Conservation (phyloP, 306 rosid genomes). For the Inga oerstediana region DNA sequence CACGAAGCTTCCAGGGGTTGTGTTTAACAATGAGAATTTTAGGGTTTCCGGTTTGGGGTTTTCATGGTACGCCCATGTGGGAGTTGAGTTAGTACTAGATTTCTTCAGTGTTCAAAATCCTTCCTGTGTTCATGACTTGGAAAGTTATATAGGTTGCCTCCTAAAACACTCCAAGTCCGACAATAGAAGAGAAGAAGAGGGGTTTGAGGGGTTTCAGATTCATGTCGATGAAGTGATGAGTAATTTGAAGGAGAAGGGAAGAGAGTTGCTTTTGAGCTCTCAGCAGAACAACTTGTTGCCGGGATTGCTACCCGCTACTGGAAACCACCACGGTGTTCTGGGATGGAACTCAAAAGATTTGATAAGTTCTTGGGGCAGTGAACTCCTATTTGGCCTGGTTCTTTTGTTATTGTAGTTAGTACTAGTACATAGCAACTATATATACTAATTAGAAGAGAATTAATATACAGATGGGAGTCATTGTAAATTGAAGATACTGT, state of each 20-base stretch:
- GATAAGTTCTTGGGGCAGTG: slow-evolving; percentile 37
- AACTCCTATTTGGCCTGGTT: slow-evolving; percentile 50
- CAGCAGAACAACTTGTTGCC: slow-evolving; percentile 45
- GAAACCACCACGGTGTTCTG: slow-evolving; percentile 21
- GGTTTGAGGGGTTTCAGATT: not conserved
- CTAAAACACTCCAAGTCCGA: slow-evolving; percentile 43
- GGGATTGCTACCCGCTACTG: slow-evolving; percentile 7
- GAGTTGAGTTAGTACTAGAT: slow-evolving; percentile 76
- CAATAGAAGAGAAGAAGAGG: not conserved
- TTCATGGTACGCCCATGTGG: slow-evolving; percentile 87
- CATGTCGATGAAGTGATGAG: slow-evolving; percentile 27
- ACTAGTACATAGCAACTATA: not conserved
- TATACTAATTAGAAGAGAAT: too few relatives aligned
- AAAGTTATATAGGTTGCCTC: slow-evolving; percentile 55
- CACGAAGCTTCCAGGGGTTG: slow-evolving; percentile 82
- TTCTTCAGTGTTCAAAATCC: slow-evolving; percentile 87
- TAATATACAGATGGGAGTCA: not conserved
- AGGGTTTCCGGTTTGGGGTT: slow-evolving; percentile 80
- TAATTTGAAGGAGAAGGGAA: slow-evolving; percentile 44
- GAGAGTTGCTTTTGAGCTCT: slow-evolving; percentile 35
- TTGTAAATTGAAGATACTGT: not conserved
- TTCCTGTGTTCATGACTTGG: slow-evolving; percentile 89
- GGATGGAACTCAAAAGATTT: slow-evolving; percentile 42
- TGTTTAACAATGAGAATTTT: slow-evolving; percentile 82
- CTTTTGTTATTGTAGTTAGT: slow-evolving; percentile 37